These are phyloP conservation scores for Aspergillus sclerotiicarbonarius DNA, from an alignment of 495 filamentous ascomycete genomes.

Conservation along the genomic window DNA sequence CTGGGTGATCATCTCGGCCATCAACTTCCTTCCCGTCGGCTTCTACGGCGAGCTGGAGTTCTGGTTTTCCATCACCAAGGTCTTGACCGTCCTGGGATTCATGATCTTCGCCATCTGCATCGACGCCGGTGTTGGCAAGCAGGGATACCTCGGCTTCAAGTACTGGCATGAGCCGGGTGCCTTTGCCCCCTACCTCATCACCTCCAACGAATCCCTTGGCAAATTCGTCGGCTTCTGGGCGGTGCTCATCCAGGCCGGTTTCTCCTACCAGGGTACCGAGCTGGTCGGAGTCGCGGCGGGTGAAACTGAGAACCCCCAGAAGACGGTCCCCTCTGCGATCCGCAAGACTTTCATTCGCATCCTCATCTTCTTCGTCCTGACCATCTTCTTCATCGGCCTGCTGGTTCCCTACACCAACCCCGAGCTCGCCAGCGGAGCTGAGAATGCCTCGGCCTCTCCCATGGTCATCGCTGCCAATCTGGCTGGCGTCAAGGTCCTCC, in stretches of 20 bases:
- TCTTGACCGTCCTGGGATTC: conserved; percentile 58
- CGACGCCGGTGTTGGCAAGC: conserved; percentile 56
- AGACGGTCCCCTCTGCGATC: conserved; percentile 63
- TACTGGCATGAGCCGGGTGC: conserved; percentile 65
- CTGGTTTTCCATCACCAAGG: conserved; percentile 61
- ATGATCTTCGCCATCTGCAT: conserved; percentile 62
- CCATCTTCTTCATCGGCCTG: conserved; percentile 68
- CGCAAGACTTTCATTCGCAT: conserved; percentile 70
- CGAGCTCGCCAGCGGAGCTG: conserved; percentile 31
- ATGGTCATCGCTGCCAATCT: conserved; percentile 60
- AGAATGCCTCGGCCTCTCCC: conserved; percentile 59
- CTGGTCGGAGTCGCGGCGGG: conserved; percentile 63
- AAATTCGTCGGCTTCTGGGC: conserved; percentile 7
- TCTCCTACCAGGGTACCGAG: conserved; percentile 8
- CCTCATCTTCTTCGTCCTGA: conserved; percentile 65
- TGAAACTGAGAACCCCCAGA: conserved; percentile 65
- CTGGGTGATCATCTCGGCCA: conserved; percentile 59
- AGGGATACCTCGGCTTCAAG: conserved; percentile 54
- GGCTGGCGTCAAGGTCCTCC: conserved; percentile 61
- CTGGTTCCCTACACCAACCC: conserved; percentile 51
- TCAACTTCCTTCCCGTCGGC: conserved; percentile 57
- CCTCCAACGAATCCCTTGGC: conserved; percentile 55
- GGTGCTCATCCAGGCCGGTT: conserved; percentile 4
- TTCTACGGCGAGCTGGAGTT: conserved; percentile 59
- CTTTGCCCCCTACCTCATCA: conserved; percentile 58